Base-by-base conservation (phyloP, 2,329 filamentous ascomycete genomes). In the Cladosporium velox region DNA sequence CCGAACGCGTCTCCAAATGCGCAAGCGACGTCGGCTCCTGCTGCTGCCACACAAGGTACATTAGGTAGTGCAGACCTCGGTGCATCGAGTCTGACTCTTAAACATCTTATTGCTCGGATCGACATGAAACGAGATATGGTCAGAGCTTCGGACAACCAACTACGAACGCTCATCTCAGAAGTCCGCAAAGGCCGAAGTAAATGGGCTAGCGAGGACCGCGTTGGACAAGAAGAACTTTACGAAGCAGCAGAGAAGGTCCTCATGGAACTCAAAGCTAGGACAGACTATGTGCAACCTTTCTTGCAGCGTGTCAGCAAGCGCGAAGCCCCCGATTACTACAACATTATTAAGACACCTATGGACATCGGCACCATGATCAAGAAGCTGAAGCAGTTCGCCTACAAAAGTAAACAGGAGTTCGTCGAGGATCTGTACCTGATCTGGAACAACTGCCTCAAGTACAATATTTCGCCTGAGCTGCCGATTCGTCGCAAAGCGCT, bases 291-390 rank as follows among this genome's bases (percentile, higher is more conserved):
- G 1, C 92, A 92, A n/a, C 93, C 95, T 1, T 99, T 99, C 73
- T 80, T 99, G 65, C 92, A 93, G 65, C 88, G 92, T 71, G 95
- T 99, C 61, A 98, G 96, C 81, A 99, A 99, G 81, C 88, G 95
- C 73, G 95, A 99, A 78, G 95, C 93, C 14, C 95, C 94, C 26
- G 93, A 98, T 79, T 99, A 99, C 79, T 93, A 96, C 78, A 90
- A 87, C 72, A 87, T 95, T 69, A 97, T 98, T 79, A 97, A 96
- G 80, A 90, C 93, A 57, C 95, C 95, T 1, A 99, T 99, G 95
- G 95, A 99, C 77, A 88, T 99, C 66, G 95, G 95, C 44, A 90
- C 89, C 58, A 98, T 99, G 93, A 97, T 96, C 68, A 99, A 99
- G 82, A 99, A 98, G 81, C 87, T 99, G 90, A 88, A 89, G 88